A percentile compares a stretch with the other conserved stretches of the same genome.
phyloP scores from a whole-genome alignment of 2,329 filamentous ascomycete species.

The Diplodia scrobiculata region DNA sequence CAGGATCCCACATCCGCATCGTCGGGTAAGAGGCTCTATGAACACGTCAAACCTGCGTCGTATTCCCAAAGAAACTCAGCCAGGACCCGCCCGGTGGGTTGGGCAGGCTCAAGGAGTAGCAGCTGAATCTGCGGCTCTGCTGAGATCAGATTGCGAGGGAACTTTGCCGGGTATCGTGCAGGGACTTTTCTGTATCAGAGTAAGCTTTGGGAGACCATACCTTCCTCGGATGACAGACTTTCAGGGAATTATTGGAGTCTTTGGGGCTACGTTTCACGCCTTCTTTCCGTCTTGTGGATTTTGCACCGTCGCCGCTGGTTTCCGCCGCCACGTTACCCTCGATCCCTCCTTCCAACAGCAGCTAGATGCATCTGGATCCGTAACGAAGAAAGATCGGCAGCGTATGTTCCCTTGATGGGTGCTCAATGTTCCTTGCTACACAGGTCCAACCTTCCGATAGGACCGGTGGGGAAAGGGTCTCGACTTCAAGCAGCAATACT shows the following conservation, averaged over 20 bases:
- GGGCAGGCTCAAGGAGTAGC: not conserved
- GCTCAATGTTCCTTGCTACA: not conserved
- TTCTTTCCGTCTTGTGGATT: not conserved
- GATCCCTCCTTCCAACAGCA: too few relatives aligned
- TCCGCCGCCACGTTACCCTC: not conserved
- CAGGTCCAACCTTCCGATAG: not conserved
- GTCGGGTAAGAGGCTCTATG: constrained; percentile 5
- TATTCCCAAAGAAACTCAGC: not conserved
- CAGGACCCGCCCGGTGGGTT: not conserved
- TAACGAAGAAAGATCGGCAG: not conserved
- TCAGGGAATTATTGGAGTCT: too few relatives aligned
- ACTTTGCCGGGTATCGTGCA: not conserved
- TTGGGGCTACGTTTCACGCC: not conserved
- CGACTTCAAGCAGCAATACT: constrained; percentile 2
- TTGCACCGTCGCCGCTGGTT: not conserved
- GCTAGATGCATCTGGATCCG: not conserved
- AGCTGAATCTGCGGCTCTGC: not conserved
- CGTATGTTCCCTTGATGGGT: not conserved
- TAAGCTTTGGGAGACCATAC: not conserved
- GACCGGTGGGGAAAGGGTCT: not conserved
- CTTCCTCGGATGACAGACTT: not conserved
- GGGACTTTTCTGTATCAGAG: not conserved
- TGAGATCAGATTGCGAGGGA: not conserved
- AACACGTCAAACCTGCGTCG: not conserved
- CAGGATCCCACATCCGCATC: not conserved